phyloP scores from a whole-genome alignment of 2,329 filamentous ascomycete genomes.

The Ploettnerulaceae sp. region DNA sequence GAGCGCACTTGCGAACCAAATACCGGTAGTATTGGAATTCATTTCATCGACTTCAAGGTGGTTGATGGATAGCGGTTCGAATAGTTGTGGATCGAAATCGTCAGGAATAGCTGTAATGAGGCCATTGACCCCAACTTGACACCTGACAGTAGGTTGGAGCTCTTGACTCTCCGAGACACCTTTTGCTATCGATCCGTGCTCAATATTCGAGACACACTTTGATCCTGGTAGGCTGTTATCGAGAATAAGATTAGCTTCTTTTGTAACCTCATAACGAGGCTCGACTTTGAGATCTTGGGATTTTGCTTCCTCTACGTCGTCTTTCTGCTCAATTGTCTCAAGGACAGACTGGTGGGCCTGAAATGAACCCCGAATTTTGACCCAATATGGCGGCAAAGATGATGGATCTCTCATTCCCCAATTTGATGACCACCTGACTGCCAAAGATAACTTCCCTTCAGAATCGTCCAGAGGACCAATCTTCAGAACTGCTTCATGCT shows the following conservation, averaged over 20 bases:
- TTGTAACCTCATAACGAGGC: no score
- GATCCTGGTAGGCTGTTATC: slow-evolving; percentile 1
- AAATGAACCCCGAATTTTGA: slow-evolving; percentile 42
- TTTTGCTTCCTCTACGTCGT: neutral
- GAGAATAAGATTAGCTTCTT: no score
- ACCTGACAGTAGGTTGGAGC: slow-evolving; percentile 37
- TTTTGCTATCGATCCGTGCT: neutral
- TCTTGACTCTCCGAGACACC: slow-evolving; percentile 22
- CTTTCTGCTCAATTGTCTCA: neutral
- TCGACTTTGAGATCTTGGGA: slow-evolving; percentile 6
- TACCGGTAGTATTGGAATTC: slow-evolving; percentile 36
- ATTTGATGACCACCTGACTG: slow-evolving; percentile 49
- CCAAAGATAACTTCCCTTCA: slow-evolving; percentile 54
- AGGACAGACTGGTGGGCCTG: neutral
- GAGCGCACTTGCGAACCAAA: slow-evolving; percentile 53
- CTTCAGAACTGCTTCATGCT: slow-evolving; percentile 45
- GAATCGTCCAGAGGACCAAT: slow-evolving; percentile 54
- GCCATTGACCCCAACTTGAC: slow-evolving; percentile 46
- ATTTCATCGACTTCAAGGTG: slow-evolving; percentile 22
- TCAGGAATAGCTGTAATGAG: slow-evolving; percentile 43
- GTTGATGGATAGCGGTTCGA: slow-evolving; percentile 19
- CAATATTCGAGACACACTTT: neutral
- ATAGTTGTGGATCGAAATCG: slow-evolving; percentile 28
- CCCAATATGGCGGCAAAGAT: slow-evolving; percentile 57
- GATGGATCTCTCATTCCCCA: slow-evolving; percentile 50